Evolutionary conservation across 768 basidiomycete genomes (phyloP).

Genomic region (Krasilnikovozyma curviuscula): DNA sequence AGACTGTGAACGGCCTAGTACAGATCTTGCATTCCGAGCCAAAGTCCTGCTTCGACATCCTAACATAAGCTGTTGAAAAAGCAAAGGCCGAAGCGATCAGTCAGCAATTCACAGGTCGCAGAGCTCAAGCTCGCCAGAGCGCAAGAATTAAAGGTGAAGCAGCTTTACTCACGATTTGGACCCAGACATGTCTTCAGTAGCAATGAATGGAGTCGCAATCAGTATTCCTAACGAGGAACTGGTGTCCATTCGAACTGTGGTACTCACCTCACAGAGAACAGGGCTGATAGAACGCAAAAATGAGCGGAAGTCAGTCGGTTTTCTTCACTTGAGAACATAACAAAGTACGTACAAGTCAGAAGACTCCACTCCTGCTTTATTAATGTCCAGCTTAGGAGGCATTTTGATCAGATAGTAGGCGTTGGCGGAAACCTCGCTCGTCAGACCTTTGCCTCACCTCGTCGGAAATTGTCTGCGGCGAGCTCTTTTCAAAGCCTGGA

Average conservation of each 20-base stretch:
- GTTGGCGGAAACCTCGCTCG: no score
- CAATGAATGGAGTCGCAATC: constrained; percentile 40
- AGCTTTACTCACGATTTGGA: constrained; percentile 56
- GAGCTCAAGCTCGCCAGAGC: not conserved
- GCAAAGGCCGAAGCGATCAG: not conserved
- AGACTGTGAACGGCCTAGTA: constrained; percentile 86
- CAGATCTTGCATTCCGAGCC: constrained; percentile 94
- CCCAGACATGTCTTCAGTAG: constrained; percentile 76
- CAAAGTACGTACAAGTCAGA: constrained; percentile 42
- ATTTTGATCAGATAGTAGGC: no score
- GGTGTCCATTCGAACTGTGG: not conserved
- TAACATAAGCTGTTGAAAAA: constrained; percentile 29
- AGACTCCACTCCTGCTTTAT: constrained; percentile 87
- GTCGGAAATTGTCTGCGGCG: no score
- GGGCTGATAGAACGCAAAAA: constrained; percentile 26
- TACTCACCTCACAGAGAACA: constrained; percentile 81
- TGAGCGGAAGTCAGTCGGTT: no score
- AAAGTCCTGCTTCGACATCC: constrained; percentile 72
- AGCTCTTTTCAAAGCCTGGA: no score
- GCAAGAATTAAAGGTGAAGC: not conserved
- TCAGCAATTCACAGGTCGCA: constrained; percentile 1
- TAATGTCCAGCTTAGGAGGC: constrained; percentile 60
- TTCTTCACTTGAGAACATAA: no score
- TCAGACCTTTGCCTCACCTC: no score
- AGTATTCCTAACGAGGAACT: not conserved